Base-by-base conservation (phyloP, 1,284 basidiomycete species). In the Austroboletus novae-zelandiae region DNA sequence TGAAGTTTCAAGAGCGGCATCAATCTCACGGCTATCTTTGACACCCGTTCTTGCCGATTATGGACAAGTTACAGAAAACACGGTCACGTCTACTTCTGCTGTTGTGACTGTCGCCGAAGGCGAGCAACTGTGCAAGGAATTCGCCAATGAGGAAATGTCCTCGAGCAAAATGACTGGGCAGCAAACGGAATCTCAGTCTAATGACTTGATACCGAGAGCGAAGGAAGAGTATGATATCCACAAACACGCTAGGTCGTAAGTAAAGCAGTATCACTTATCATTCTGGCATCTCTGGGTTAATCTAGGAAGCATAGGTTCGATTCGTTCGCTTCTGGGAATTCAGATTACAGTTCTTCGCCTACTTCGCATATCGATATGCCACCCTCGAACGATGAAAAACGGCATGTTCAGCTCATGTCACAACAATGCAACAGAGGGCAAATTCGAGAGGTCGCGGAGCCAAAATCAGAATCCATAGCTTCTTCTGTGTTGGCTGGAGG, bases 161-260 rank as follows among this genome's bases (percentile, higher is more conserved):
- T 39, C 40, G 10, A 11, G 36, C 4, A 36, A 17, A 5, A 23
- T n/a, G 32, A 29, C 1, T n/a, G 42, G 14, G 13, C 42, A 36
- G 5, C 13, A 45, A 25, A 18, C 2, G 32, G 14, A 18, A 23
- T 31, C 14, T 2, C 40, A 45, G 7, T 40, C 32, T 7, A 30
- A 36, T 25, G 44, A 30, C 9, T 40, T 17, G 18, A 35, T 9
- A 25, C 15, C 20, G 8, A 25, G 18, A 27, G 25, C 13, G 2
- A 30, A 6, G 25, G 25, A 39, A n/a, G 31, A 27, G 27, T 15
- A 18, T 31, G 44, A 41, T 40, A n/a, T 15, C 17, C 29, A 32
- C 18, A 39, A 45, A 20, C 39, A 51, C 40, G 35, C 9, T 14
- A 36, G 4, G n/a, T 43, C 37, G 61, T 62, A 14, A 50, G 58